A percentile compares a stretch with the other conserved stretches of the same genome.
phyloP scores from a whole-genome alignment of 805 yeast species.

The Lachancea sp. region DNA sequence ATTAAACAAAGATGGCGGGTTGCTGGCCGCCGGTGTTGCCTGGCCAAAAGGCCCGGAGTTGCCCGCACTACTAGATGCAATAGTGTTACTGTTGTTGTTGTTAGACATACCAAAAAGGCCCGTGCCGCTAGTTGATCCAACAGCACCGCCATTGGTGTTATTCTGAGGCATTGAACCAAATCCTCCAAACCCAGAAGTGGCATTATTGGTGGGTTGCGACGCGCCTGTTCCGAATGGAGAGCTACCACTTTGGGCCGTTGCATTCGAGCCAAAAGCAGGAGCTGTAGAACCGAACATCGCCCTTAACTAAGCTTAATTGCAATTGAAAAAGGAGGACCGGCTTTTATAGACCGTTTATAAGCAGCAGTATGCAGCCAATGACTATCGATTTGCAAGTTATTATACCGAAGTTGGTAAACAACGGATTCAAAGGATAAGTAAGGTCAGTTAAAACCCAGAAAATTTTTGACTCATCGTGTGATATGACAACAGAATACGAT shows the following conservation, averaged over 20 bases:
- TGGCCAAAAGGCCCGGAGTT: slow-evolving; percentile 18
- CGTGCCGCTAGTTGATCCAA: slow-evolving; percentile 13
- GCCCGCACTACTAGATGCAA: slow-evolving; percentile 12
- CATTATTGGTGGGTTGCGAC: slow-evolving; percentile 22
- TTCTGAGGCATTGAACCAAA: slow-evolving; percentile 18
- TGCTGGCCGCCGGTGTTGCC: slow-evolving; percentile 21
- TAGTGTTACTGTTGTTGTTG: slow-evolving; percentile 14
- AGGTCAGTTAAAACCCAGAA: too few relatives aligned
- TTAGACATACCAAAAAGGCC: slow-evolving; percentile 29
- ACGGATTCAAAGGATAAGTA: background rate
- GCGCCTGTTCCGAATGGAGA: slow-evolving; percentile 35
- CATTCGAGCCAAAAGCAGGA: slow-evolving; percentile 22
- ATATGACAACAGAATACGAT: too few relatives aligned
- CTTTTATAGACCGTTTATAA: background rate
- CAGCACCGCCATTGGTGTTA: slow-evolving; percentile 5
- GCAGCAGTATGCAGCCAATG: background rate
- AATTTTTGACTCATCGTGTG: too few relatives aligned
- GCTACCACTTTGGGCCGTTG: slow-evolving; percentile 17
- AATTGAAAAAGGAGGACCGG: background rate
- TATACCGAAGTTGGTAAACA: background rate
- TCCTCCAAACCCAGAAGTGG: slow-evolving; percentile 33
- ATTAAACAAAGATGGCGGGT: slow-evolving; percentile 16
- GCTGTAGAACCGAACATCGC: slow-evolving; percentile 26
- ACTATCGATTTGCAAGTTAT: background rate
- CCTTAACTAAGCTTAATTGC: background rate